Base-by-base conservation (phyloP, 495 filamentous ascomycete species). In the Chaetomium tenue region DNA sequence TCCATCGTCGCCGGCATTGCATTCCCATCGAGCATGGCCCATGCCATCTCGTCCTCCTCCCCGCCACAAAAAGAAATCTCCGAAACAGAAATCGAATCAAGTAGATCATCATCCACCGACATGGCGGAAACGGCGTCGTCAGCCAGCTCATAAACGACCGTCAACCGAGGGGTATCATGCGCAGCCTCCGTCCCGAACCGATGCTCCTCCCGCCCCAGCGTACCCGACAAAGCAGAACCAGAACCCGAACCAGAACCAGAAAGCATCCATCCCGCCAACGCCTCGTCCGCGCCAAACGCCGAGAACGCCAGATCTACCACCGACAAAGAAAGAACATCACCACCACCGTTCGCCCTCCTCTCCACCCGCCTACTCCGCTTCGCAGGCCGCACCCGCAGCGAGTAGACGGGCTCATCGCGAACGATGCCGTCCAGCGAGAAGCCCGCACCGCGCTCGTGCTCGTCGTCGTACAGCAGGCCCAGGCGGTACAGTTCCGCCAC, bases 401-500 rank as follows among this genome's bases (percentile, higher is more conserved):
- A 68, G 37, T 76, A 76, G 11, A 66, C 62, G 0, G 74, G 75
- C 28, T 77, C 73, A 9, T 72, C 57, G 39, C 72, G 71, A 12
- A 64, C 63, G 42, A 80, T 76, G 40, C 63, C 64, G 55, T 75
- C 72, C 26, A 79, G 64, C 51, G 48, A 66, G 66, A 80, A 80
- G n/a, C 63, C 72, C 8, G 66, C 57, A 2, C 72, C 75, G 15
- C 71, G 74, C 60, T 66, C 30, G 39, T 76, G 66, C 54, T 75
- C 72, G 52, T 78, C 71, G 56, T 79, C 76, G 60, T 79, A 79
- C 1, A 79, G 59, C 59, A 80, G 60, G 11, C 76, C 78, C 39
- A 77, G 50, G 42, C 70, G 51, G 50, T 66, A 68, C n/a, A 61
- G 48, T 55, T 80, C 80, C 25, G 77, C 78, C 23, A 68, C 65